phyloP scores from a whole-genome alignment of 1,284 basidiomycete genomes.

The Cryptococcus hybrid region DNA sequence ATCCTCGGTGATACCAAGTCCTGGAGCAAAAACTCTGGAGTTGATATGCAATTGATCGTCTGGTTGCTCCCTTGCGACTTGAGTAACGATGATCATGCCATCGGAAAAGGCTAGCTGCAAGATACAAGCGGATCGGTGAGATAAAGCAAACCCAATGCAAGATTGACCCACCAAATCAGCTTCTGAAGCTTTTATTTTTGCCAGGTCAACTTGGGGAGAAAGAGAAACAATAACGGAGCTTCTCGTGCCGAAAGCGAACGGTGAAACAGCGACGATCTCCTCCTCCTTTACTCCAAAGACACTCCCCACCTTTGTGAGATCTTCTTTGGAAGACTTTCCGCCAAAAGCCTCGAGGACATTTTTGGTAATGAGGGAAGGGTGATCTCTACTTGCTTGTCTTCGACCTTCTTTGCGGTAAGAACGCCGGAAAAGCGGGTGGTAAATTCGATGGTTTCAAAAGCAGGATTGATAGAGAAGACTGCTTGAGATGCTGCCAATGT shows the following conservation, averaged over 20 bases:
- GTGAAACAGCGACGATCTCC: constrained; percentile 12
- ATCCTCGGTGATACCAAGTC: constrained; percentile 37
- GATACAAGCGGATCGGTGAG: background rate
- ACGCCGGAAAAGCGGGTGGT: constrained; percentile 31
- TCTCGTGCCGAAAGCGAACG: constrained; percentile 15
- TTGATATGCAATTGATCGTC: constrained; percentile 15
- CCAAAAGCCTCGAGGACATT: background rate
- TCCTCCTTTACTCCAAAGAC: constrained; percentile 7
- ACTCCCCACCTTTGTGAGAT: background rate
- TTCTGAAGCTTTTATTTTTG: constrained; percentile 13
- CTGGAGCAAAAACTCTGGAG: constrained; percentile 31
- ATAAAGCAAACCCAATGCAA: background rate
- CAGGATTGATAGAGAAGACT: constrained; percentile 29
- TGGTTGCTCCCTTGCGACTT: constrained; percentile 10
- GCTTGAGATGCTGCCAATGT: constrained; percentile 34
- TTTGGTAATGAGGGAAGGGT: constrained; percentile 6
- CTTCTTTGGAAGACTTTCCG: background rate
- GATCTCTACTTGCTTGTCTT: constrained; percentile 5
- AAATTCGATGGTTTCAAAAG: constrained; percentile 17
- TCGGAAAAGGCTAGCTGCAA: background rate
- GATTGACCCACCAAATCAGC: constrained; percentile 19
- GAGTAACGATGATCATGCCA: constrained; percentile 27
- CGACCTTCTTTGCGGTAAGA: constrained; percentile 16
- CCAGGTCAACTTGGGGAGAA: constrained; percentile 18
- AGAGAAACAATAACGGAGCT: constrained; percentile 22